Conservation (phyloP, 2,329 filamentous ascomycete species). For the Diaporthe sp. region DNA sequence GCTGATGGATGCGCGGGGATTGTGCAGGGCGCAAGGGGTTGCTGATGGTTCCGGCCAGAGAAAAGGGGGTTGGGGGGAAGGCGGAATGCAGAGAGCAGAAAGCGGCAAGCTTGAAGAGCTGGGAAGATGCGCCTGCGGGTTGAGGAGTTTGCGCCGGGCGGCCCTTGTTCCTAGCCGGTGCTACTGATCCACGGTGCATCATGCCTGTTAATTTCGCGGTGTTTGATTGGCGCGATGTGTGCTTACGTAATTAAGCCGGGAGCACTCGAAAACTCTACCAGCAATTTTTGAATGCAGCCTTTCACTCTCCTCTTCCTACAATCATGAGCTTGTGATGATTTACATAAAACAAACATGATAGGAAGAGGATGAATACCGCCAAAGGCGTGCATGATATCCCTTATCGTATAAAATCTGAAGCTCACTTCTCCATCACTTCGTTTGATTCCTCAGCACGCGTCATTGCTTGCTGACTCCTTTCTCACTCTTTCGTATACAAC, state of each 20-base stretch:
- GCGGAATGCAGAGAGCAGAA: conserved; percentile 23
- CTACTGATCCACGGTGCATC: not conserved
- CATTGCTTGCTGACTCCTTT: not conserved
- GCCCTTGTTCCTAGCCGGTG: conserved; percentile 28
- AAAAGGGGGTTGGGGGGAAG: conserved; percentile 15
- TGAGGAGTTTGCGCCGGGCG: conserved; percentile 28
- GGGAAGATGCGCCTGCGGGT: conserved; percentile 19
- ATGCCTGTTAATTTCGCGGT: not conserved
- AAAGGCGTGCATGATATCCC: conserved; percentile 71
- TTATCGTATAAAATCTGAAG: conserved; percentile 68
- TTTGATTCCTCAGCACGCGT: not conserved
- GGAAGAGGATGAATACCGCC: conserved; percentile 76
- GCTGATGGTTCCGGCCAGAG: conserved; percentile 1
- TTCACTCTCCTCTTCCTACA: conserved; percentile 43
- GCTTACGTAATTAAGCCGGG: not conserved
- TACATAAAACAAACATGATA: conserved; percentile 69
- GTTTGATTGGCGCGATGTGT: not conserved
- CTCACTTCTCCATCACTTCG: conserved; percentile 43
- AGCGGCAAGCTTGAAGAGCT: conserved; percentile 24
- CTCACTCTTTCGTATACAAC: not conserved
- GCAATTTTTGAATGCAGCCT: conserved; percentile 15
- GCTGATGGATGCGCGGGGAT: conserved; percentile 18
- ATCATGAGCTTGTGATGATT: conserved; percentile 73
- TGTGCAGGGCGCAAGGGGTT: not conserved
- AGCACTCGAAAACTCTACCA: conserved; percentile 35